Evolutionary conservation across 805 yeast species (phyloP).

Genomic region (Ogataea siamensis): DNA sequence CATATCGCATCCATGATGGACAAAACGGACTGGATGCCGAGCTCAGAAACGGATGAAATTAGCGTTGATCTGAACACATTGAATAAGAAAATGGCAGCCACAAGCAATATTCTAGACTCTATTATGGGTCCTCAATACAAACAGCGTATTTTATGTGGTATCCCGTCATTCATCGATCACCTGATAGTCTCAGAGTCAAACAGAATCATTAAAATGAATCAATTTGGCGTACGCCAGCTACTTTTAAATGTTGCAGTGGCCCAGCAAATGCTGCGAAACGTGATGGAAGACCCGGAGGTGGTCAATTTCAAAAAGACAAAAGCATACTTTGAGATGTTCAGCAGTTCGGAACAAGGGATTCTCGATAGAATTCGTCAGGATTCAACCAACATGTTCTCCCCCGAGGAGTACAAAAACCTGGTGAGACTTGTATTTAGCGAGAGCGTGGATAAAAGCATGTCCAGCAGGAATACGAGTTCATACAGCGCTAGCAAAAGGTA

Average conservation of each 20-base stretch:
- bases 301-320: constrained; percentile 55
- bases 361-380: constrained; percentile 38
- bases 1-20: constrained; percentile 48
- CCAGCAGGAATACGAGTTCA: constrained; percentile 22
- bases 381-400: constrained; percentile 29
- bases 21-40: constrained; percentile 50
- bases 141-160: constrained; percentile 42
- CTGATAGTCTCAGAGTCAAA: constrained; percentile 52
- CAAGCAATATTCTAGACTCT: constrained; percentile 42
- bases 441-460: constrained; percentile 23
- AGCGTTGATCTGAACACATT: constrained; percentile 52
- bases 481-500: constrained; percentile 28
- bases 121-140: constrained; percentile 31
- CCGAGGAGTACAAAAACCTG: constrained; percentile 49
- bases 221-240: constrained; percentile 57
- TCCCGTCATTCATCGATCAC: constrained; percentile 50
- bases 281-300: constrained; percentile 48
- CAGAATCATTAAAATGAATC: constrained; percentile 49
- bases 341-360: constrained; percentile 46
- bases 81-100: constrained; percentile 46
- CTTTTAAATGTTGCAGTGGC: constrained; percentile 60
- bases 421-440: constrained; percentile 51
- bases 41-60: constrained; percentile 56
- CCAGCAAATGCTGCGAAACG: constrained; percentile 66
- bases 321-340: constrained; percentile 55